These are phyloP conservation scores for Sclerotinia minor DNA, from an alignment of 2,329 filamentous ascomycete species.

Conservation along the genomic window DNA sequence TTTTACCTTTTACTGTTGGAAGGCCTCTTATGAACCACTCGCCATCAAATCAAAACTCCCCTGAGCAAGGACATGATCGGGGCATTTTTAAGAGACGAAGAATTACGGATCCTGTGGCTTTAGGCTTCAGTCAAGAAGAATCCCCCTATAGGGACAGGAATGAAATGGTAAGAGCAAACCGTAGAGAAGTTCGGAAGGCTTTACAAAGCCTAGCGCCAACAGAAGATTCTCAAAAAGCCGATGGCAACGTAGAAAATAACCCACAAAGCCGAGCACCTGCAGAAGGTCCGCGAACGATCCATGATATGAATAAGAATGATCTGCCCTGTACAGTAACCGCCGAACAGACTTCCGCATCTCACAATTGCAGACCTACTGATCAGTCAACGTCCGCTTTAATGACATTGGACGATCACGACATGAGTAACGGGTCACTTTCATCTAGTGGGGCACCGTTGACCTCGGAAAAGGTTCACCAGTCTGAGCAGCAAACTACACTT, in stretches of 20 bases:
- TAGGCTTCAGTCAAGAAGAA: slow-evolving; percentile 24
- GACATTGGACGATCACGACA: not conserved
- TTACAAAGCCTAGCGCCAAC: not conserved
- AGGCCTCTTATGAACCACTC: not conserved
- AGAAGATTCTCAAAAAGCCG: too few relatives aligned
- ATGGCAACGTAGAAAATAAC: not conserved
- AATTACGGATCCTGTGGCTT: not conserved
- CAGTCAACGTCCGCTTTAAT: not conserved
- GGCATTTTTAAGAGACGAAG: slow-evolving; percentile 17
- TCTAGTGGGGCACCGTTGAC: not conserved
- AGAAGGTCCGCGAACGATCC: not conserved
- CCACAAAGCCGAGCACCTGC: not conserved
- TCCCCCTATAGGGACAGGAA: slow-evolving; percentile 7
- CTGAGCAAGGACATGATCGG: not conserved
- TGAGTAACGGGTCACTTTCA: not conserved
- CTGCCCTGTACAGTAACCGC: not conserved
- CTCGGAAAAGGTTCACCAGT: not conserved
- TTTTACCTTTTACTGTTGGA: not conserved
- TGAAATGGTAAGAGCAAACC: slow-evolving; percentile 19
- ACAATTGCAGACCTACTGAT: not conserved
- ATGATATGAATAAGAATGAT: not conserved
- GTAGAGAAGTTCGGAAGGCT: slow-evolving; percentile 9
- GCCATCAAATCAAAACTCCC: not conserved
- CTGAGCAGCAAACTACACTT: slow-evolving; percentile 7
- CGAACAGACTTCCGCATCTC: not conserved